Percentiles rank a stretch among this genome's conserved stretches.
phyloP scores from a whole-genome alignment of 192 early-diverging fungal genomes.

The Thamnidium elegans region DNA sequence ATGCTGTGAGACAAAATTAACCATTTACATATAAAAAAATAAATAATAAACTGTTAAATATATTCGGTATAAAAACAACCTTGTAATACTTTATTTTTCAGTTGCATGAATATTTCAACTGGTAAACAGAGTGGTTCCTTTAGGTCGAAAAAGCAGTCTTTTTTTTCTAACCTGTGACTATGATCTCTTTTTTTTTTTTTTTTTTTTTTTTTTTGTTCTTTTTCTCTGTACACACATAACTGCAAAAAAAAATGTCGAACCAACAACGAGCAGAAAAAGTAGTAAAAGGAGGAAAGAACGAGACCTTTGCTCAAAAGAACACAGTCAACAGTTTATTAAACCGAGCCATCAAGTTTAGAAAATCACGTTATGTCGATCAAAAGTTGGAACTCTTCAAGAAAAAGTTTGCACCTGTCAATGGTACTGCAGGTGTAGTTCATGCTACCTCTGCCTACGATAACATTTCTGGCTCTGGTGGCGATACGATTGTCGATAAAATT shows the following conservation, averaged over 20 bases:
- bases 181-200: no score
- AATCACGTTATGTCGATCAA: conserved; percentile 30
- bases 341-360: conserved; percentile 29
- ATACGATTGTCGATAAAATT: conserved; percentile 27
- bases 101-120: no score
- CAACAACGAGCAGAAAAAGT: conserved; percentile 4
- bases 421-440: background rate
- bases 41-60: background rate
- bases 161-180: no score
- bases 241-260: no score
- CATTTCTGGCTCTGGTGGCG: background rate
- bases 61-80: no score
- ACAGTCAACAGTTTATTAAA: conserved; percentile 22
- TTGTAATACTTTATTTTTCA: no score
- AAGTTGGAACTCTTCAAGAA: conserved; percentile 31
- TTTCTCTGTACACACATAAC: no score
- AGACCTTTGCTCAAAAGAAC: conserved; percentile 9
- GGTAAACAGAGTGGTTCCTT: no score
- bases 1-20: background rate
- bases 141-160: no score
- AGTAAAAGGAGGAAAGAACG: conserved; percentile 6
- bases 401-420: conserved; percentile 33
- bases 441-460: background rate
- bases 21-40: background rate
- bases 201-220: no score